These are phyloP conservation scores for Tolypocladium ophioglossoides DNA, from an alignment of 2,329 filamentous ascomycete genomes.

Conservation along the genomic window DNA sequence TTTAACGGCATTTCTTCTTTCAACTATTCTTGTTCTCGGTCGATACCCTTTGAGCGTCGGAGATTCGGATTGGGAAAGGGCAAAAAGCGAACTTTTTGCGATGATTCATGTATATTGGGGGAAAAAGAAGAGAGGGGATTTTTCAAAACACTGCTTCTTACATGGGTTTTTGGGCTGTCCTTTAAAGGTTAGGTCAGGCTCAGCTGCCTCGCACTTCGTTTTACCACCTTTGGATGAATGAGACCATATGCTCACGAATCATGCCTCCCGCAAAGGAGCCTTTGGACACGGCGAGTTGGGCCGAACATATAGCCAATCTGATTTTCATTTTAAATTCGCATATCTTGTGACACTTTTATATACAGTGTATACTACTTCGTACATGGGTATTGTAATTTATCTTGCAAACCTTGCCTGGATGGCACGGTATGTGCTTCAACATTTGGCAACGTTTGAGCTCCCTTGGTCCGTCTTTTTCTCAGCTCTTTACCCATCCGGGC, in stretches of 20 bases:
- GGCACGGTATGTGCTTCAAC: background rate
- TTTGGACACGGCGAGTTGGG: background rate
- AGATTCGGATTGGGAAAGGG: background rate
- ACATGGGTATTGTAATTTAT: background rate
- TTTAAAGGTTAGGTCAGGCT: background rate
- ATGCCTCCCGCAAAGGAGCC: background rate
- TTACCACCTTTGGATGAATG: background rate
- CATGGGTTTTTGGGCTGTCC: background rate
- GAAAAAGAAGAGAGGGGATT: background rate
- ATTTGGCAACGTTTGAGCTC: no score
- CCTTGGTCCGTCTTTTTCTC: background rate
- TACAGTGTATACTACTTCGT: background rate
- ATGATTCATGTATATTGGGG: conserved; percentile 6
- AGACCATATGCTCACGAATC: conserved; percentile 2
- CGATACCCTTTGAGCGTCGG: conserved; percentile 11
- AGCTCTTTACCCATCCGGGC: conserved; percentile 61
- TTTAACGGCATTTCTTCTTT: conserved; percentile 1
- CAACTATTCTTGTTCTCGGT: conserved; percentile 5
- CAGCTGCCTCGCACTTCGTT: background rate
- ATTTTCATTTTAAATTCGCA: background rate
- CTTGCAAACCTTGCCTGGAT: background rate
- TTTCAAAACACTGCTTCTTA: background rate
- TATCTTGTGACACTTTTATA: background rate
- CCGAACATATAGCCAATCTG: background rate
- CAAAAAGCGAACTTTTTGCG: conserved; percentile 2